These are phyloP conservation scores for Ganoderma lucidum DNA, from an alignment of 1,284 basidiomycete species.

Conservation along the genomic window DNA sequence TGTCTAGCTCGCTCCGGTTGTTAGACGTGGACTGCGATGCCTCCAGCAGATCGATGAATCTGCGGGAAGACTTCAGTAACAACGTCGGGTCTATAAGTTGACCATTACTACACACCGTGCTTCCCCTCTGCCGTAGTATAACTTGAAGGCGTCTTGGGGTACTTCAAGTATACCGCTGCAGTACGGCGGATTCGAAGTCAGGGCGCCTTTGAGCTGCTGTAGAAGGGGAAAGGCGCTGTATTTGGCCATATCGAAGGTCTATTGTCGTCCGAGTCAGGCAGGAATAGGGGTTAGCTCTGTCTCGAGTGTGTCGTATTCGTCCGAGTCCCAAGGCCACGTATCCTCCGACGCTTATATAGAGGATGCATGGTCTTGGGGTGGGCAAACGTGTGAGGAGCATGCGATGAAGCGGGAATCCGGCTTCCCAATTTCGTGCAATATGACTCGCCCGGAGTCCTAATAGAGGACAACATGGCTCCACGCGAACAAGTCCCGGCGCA, in stretches of 20 bases:
- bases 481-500: too few species aligned
- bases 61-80: background rate
- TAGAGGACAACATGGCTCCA: too few species aligned
- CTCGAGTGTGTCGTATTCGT: too few species aligned
- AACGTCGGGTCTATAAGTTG: background rate
- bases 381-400: too few species aligned
- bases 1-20: background rate
- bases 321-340: too few species aligned
- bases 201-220: background rate
- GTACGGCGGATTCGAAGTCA: constrained; percentile 3
- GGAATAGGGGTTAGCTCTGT: background rate
- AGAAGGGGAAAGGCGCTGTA: background rate
- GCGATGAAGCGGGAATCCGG: too few species aligned
- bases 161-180: constrained; percentile 11
- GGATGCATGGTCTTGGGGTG: too few species aligned
- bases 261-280: background rate
- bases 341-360: too few species aligned
- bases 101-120: constrained; percentile 12
- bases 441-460: too few species aligned
- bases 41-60: background rate
- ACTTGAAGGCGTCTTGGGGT: background rate
- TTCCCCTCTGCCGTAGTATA: constrained; percentile 22
- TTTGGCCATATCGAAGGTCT: background rate
- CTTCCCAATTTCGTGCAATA: too few species aligned
- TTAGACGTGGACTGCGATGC: background rate